Percentiles rank a stretch among this genome's conserved stretches.
Conservation (phyloP, 106 monocot genomes). For the Ottelia alismoides region DNA sequence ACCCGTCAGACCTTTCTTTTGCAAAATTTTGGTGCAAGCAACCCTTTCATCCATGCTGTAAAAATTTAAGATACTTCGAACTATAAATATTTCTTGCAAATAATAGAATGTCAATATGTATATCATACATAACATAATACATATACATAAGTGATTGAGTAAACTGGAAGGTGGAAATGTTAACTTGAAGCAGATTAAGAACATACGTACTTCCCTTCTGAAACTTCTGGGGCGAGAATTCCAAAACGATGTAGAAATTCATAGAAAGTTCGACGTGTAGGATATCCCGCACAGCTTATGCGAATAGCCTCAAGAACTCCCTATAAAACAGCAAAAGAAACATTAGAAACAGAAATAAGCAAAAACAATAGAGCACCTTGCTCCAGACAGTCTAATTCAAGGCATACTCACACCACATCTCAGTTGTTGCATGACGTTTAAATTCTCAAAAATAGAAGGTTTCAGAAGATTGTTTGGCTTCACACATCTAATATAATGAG, state of each 20-base stretch:
- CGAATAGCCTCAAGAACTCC: constrained; percentile 98
- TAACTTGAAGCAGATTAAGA: neutral
- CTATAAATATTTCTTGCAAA: no score
- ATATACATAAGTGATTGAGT: neutral
- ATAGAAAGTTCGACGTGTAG: constrained; percentile 89
- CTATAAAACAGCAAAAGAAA: constrained; percentile 21
- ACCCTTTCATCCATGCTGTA: constrained; percentile 81
- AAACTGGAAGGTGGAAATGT: neutral
- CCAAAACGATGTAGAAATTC: constrained; percentile 94
- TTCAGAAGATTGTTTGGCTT: constrained; percentile 97
- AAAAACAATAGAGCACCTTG: neutral
- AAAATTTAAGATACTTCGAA: no score
- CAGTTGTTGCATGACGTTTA: constrained; percentile 90
- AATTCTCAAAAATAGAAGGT: constrained; percentile 92
- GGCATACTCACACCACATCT: constrained; percentile 91
- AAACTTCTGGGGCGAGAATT: constrained; percentile 72
- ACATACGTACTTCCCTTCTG: constrained; percentile 74
- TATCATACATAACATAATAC: no score
- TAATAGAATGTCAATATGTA: no score
- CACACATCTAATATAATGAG: constrained; percentile 98
- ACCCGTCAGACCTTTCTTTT: constrained; percentile 78
- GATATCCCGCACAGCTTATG: constrained; percentile 99
- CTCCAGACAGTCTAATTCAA: no score
- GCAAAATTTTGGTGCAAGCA: constrained; percentile 77
- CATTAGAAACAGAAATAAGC: constrained; percentile 1